Evolutionary conservation across 2,329 filamentous ascomycete species (phyloP), one percentile per base, ranked within the genome.

Genomic region (Sporothrix globosa): DNA sequence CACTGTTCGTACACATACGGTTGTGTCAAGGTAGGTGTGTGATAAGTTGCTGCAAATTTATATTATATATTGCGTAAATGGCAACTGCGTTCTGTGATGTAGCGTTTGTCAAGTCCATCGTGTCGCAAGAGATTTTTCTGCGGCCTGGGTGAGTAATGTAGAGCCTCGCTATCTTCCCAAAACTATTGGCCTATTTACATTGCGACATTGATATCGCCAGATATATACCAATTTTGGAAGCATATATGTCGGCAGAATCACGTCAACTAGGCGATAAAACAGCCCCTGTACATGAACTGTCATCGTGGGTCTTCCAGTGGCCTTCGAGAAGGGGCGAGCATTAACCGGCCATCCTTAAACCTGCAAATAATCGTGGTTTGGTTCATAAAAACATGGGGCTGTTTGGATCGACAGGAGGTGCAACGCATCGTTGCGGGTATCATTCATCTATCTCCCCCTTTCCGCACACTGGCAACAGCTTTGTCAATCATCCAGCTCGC

Each of bases 401-500:
- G 46, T 65, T 21, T 50, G 24, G 58, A 69, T 66, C 58, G 68
- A 54, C 68, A 69, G 68, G 58, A 66, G 68, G 21, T 54, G 48
- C 46, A 54, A 50, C 30, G 21, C 13, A 27, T 65, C 48, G 46
- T 46, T 60, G 58, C 44, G 21, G 58, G 68, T 56, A 65, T 69
- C 54, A 53, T 63, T 69, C 17, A 69, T 61, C 24, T 48, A 34
- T 48, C 24, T 17, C 10, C 21, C 50, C 27, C 24, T 17, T 65
- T 63, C 21, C 6, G 7, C 21, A n/a, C 39, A 34, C 39, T 61
- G 11, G 39, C n/a, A 13, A 34, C 24, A 11, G 3, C 9, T 4
- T 34, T 7, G 14, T 69, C 46, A 88, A 75, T 84, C 84, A 65
- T 89, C 87, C 72, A 90, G 76, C 73, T 90, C 88, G 71, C 85